Conservation (phyloP, 1,284 basidiomycete genomes). For the Ceratobasidium sp. region DNA sequence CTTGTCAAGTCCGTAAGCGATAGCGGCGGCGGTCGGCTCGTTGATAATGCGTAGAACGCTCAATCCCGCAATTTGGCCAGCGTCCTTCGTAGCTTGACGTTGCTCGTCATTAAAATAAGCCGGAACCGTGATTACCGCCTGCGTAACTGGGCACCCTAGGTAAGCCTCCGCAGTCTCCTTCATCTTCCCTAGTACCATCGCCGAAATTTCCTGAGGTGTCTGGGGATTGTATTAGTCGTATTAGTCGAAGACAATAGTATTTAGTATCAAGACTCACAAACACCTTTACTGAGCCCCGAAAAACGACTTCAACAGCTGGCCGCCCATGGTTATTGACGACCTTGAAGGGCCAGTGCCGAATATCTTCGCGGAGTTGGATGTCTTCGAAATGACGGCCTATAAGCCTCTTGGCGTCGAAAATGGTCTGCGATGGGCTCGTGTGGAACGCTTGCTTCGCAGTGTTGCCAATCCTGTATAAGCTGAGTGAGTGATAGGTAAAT, state of each 20-base stretch:
- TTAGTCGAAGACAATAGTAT: too few relatives aligned
- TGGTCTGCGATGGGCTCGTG: conserved; percentile 57
- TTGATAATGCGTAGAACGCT: conserved; percentile 72
- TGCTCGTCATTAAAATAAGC: conserved; percentile 74
- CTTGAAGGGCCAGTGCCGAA: conserved; percentile 62
- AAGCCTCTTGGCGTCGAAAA: conserved; percentile 71
- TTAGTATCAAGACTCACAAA: conserved; percentile 54
- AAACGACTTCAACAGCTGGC: conserved; percentile 62
- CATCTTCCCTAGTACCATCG: conserved; percentile 61
- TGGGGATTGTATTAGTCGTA: too few relatives aligned
- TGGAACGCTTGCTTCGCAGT: neutral
- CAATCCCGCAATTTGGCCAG: conserved; percentile 69
- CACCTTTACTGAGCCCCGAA: conserved; percentile 64
- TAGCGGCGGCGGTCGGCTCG: conserved; percentile 71
- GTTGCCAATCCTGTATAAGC: neutral
- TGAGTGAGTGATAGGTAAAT: too few relatives aligned
- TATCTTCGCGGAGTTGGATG: conserved; percentile 58
- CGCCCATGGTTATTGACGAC: conserved; percentile 63
- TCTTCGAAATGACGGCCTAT: conserved; percentile 61
- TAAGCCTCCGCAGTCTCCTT: conserved; percentile 72
- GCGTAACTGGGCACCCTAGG: conserved; percentile 69
- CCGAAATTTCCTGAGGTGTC: neutral
- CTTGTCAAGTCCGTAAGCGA: conserved; percentile 68
- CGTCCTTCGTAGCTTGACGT: conserved; percentile 69
- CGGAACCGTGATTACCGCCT: conserved; percentile 70